phyloP scores from a whole-genome alignment of 1,284 basidiomycete species.

The Malassezia slooffiae region DNA sequence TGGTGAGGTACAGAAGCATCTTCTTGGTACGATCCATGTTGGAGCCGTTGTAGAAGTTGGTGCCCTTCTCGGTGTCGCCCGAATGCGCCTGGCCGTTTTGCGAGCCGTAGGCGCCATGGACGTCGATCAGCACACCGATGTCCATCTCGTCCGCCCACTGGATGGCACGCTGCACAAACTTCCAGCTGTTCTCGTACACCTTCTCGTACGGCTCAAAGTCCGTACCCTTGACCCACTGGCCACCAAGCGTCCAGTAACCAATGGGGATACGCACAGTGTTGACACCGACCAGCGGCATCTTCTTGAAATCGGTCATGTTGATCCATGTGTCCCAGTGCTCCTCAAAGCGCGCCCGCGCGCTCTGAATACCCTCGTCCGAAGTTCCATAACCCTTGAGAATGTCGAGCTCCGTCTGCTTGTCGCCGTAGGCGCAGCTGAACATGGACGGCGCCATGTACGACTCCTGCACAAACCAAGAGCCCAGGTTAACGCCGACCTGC shows the following conservation, averaged over 20 bases:
- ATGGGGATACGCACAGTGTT: slow-evolving; percentile 47
- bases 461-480: slow-evolving; percentile 58
- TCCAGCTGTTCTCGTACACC: slow-evolving; percentile 60
- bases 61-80: slow-evolving; percentile 52
- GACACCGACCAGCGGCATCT: slow-evolving; percentile 42
- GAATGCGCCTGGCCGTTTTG: slow-evolving; percentile 59
- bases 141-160: slow-evolving; percentile 58
- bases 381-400: slow-evolving; percentile 51
- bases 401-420: slow-evolving; percentile 51
- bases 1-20: slow-evolving; percentile 54
- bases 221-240: slow-evolving; percentile 50
- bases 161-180: slow-evolving; percentile 55
- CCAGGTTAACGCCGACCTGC: slow-evolving; percentile 36
- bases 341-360: slow-evolving; percentile 54
- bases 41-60: slow-evolving; percentile 49
- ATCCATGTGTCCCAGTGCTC: slow-evolving; percentile 71
- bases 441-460: slow-evolving; percentile 65
- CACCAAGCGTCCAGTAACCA: slow-evolving; percentile 48
- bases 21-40: slow-evolving; percentile 57
- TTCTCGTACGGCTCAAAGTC: slow-evolving; percentile 54
- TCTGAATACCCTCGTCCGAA: slow-evolving; percentile 50
- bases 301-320: slow-evolving; percentile 50
- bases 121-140: slow-evolving; percentile 63
- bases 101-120: slow-evolving; percentile 63
- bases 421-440: slow-evolving; percentile 57